phyloP scores from a whole-genome alignment of 1,284 basidiomycete genomes.

The Tilletia setariae region DNA sequence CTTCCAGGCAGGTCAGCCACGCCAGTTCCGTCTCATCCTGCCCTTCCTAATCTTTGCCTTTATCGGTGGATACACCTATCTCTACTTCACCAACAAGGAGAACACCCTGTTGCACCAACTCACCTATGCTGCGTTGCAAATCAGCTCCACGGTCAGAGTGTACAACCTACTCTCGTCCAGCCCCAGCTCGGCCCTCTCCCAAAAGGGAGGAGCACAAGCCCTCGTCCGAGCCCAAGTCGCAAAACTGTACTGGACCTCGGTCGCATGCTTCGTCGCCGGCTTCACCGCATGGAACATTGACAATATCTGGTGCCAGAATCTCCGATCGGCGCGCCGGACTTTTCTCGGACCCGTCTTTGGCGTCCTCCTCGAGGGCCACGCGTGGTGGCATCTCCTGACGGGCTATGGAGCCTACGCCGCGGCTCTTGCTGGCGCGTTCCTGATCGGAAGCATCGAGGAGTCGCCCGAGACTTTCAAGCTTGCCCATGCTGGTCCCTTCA shows the following conservation, averaged over 20 bases:
- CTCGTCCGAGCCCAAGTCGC: slow-evolving; percentile 20
- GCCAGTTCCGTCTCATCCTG: slow-evolving; percentile 26
- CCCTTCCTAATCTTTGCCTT: slow-evolving; percentile 26
- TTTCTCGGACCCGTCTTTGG: slow-evolving; percentile 40
- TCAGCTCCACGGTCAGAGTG: slow-evolving; percentile 44
- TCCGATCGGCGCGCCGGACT: slow-evolving; percentile 29
- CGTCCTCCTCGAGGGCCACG: slow-evolving; percentile 45
- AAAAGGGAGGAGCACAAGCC: slow-evolving; percentile 17
- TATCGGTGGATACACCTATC: slow-evolving; percentile 35
- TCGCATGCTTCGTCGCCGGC: slow-evolving; percentile 52
- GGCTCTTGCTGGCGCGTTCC: neutral
- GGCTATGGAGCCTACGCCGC: slow-evolving; percentile 56
- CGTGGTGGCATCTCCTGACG: slow-evolving; percentile 61
- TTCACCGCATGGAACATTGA: slow-evolving; percentile 61
- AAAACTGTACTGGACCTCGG: slow-evolving; percentile 29
- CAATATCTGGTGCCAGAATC: slow-evolving; percentile 58
- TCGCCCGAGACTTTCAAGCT: neutral
- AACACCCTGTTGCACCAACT: slow-evolving; percentile 62
- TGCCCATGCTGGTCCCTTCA: neutral
- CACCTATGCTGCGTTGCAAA: slow-evolving; percentile 58
- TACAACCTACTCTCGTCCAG: slow-evolving; percentile 41
- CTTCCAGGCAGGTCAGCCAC: slow-evolving; percentile 35
- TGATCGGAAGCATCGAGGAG: slow-evolving; percentile 7
- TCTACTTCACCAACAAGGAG: slow-evolving; percentile 56
- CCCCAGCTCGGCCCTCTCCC: slow-evolving; percentile 25